Evolutionary conservation across 2,329 filamentous ascomycete species (phyloP), one percentile per base, ranked within the genome.

Genomic region (Botrytis aclada): DNA sequence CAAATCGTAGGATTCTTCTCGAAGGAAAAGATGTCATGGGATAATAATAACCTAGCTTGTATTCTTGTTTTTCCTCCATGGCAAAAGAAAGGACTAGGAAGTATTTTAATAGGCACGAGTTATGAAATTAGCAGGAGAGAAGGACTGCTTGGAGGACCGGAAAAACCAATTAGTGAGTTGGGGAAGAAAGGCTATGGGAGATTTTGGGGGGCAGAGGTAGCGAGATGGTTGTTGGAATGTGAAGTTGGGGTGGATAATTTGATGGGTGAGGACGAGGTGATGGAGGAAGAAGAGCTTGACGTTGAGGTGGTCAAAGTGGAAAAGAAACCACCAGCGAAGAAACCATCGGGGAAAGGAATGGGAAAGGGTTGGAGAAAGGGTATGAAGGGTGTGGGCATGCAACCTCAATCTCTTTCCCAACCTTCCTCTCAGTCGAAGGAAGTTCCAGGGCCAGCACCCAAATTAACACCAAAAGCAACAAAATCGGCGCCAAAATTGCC

Each of bases 11-110:
- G 96, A n/a, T 98, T 98, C 86, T 99, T 98, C 84, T 97, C 93
- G 76, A 98, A 99, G 81, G 96, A 99, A 82, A 98, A 98, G 82
- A 92, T 98, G 86, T 97, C 94, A 5, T 99, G 96, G 95, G 96
- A 99, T 80, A 95, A 95, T 79, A 98, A 99, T 82, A 99, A 98
- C 77, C 87, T 99, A 8, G 96, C 96, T 1, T 99, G 96, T 81
- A 99, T 99, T 77, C 86, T 98, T 10, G 88, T 98, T 25, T 98
- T 98, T 80, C 96, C 96, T 1, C 96, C 96, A 0, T 98, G 95
- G 90, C 95, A 98, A 82, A 91, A 92, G 75, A 94, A 94, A 76
- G 94, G 95, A 1, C 87, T 98, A 0, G 96, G 96, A 0, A 90
- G 93, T 69, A 84, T 98, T 69, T 86, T 99, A 45, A 98, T 99